These are phyloP conservation scores for Tolypocladium nubicola DNA, from an alignment of 2,329 filamentous ascomycete species.

Conservation along the genomic window DNA sequence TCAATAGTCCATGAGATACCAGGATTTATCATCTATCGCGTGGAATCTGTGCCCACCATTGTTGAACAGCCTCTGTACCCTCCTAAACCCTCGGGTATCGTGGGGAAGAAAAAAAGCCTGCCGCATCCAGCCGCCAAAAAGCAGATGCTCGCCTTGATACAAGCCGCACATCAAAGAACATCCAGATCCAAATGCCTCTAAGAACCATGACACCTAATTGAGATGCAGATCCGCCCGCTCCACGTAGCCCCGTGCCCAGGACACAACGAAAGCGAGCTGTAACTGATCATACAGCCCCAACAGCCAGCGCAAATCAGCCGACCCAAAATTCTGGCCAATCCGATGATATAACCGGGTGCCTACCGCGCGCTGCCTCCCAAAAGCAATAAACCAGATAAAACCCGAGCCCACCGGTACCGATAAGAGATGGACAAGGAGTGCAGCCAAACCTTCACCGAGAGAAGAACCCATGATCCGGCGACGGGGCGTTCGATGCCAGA, in stretches of 20 bases:
- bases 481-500: conserved; percentile 13
- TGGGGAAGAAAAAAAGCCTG: conserved; percentile 13
- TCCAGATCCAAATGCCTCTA: conserved; percentile 11
- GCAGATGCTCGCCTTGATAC: conserved; percentile 15
- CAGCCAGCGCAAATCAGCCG: background rate
- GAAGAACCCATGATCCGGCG: conserved; percentile 10
- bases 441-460: conserved; percentile 11
- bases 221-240: conserved; percentile 6
- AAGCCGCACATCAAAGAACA: conserved; percentile 13
- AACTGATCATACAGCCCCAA: background rate
- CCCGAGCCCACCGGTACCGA: conserved; percentile 2
- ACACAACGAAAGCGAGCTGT: background rate
- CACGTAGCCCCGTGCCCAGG: conserved; percentile 4
- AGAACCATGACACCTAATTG: conserved; percentile 7
- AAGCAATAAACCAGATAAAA: background rate
- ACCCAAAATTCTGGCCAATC: background rate
- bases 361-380: background rate
- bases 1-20: background rate
- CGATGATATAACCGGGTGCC: background rate
- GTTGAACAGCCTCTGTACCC: conserved; percentile 7
- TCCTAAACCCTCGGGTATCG: conserved; percentile 20
- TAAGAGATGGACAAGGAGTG: conserved; percentile 10
- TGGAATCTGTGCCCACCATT: conserved; percentile 4
- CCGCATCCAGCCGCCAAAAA: conserved; percentile 16
- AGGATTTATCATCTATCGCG: background rate